phyloP scores from a whole-genome alignment of 2,329 filamentous ascomycete species.

The Triangularia setosa region DNA sequence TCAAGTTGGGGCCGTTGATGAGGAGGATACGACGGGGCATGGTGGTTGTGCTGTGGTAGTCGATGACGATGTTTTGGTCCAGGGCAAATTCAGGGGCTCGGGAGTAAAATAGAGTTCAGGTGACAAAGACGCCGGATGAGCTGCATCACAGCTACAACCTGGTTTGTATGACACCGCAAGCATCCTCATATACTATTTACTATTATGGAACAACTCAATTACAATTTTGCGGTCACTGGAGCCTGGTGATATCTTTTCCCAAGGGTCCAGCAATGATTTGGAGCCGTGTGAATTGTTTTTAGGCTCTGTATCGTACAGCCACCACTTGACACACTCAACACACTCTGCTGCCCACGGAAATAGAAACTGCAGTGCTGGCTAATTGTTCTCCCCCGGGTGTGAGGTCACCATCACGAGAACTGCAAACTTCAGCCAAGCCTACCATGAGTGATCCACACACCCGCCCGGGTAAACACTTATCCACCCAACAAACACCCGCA shows the following conservation, averaged over 20 bases:
- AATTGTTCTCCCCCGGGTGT: neutral
- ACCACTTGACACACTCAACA: neutral
- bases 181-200: neutral
- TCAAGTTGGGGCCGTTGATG: slow-evolving; percentile 80
- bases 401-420: neutral
- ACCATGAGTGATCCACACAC: neutral
- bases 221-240: neutral
- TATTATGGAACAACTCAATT: neutral
- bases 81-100: neutral
- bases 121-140: neutral
- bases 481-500: slow-evolving; percentile 6
- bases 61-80: neutral
- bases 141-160: neutral
- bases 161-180: neutral
- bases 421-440: neutral
- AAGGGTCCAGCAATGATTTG: neutral
- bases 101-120: neutral
- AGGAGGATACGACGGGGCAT: slow-evolving; percentile 56
- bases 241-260: neutral
- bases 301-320: neutral
- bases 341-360: neutral
- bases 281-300: neutral
- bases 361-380: neutral
- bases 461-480: slow-evolving; percentile 21
- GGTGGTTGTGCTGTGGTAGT: slow-evolving; percentile 2